Base-by-base conservation (phyloP, 192 early-diverging fungal species). In the Backusella tuberculispora region DNA sequence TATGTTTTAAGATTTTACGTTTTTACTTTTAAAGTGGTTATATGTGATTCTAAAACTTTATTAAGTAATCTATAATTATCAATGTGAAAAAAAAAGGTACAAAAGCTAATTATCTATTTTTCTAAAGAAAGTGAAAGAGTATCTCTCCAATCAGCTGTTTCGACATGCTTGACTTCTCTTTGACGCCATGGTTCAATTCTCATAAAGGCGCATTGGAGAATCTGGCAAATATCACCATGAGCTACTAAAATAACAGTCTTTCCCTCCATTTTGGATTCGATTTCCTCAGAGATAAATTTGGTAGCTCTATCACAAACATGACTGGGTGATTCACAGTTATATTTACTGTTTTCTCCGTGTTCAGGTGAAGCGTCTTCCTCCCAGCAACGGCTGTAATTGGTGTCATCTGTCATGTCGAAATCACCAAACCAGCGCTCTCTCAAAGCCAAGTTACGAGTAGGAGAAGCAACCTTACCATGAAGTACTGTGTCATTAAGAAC, bases 401-500 rank as follows among this genome's bases (percentile, higher is more conserved):
- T 50, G 19, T 84, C 84, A 8, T 79, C 72, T 29, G 73, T 60
- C 78, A 88, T 84, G 46, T 90, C 89, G 66, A 84, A 86, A 8
- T 85, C 76, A 12, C 89, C 89, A 79, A 87, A 90, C 47, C 76
- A 83, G 13, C 89, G 78, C 60, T 90, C 89, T 21, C 86, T 77
- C n/a, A 90, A 84, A 12, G 74, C 73, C 3, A 70, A 53, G 15
- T 70, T 72, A 9, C 70, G 47, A 17, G 69, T 76, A 56, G 81
- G 72, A 14, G 9, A 63, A 0, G 67, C 56, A 21, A 78, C 60
- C 15, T 77, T 38, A 13, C n/a, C 53, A n/a, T 53, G 19, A 15
- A 71, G 47, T 8, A 67, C 46, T 1, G 46, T 48, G 29, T 77
- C 21, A 24, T 71, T 42, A 0, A 85, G 71, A 5, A 77, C 77